A percentile compares a stretch with the other conserved stretches of the same genome.
These are phyloP conservation scores for Xanthoconium purpureum DNA, from an alignment of 768 basidiomycete genomes.

Conservation along the genomic window DNA sequence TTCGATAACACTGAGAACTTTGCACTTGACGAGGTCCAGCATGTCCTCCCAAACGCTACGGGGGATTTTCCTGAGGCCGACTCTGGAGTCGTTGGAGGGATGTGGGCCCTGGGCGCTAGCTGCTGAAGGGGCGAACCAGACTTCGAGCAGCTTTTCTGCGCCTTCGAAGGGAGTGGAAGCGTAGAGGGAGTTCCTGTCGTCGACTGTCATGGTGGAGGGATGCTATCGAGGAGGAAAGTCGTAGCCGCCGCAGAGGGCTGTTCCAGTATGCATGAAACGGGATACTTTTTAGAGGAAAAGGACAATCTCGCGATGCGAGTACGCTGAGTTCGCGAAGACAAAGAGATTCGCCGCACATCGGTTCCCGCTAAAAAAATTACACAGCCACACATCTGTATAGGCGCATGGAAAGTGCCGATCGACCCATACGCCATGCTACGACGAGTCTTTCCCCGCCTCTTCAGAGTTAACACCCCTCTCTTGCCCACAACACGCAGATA, in stretches of 20 bases:
- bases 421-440: slow-evolving; percentile 30
- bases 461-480: slow-evolving; percentile 46
- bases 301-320: slow-evolving; percentile 9
- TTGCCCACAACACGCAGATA: slow-evolving; percentile 47
- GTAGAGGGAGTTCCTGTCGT: slow-evolving; percentile 22
- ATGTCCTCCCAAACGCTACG: slow-evolving; percentile 90
- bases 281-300: slow-evolving; percentile 10
- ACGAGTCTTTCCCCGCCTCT: slow-evolving; percentile 41
- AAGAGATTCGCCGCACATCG: slow-evolving; percentile 7
- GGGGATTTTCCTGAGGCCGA: slow-evolving; percentile 75
- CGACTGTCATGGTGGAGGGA: slow-evolving; percentile 31
- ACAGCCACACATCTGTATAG: slow-evolving; percentile 30
- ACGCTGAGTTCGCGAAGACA: slow-evolving; percentile 17
- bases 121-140: slow-evolving; percentile 91
- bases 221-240: slow-evolving; percentile 49
- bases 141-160: slow-evolving; percentile 92
- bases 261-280: slow-evolving; percentile 46
- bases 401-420: slow-evolving; percentile 9
- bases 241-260: slow-evolving; percentile 35
- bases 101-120: slow-evolving; percentile 51
- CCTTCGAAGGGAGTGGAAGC: slow-evolving; percentile 75
- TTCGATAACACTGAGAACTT: slow-evolving; percentile 85
- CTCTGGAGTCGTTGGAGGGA: slow-evolving; percentile 39
- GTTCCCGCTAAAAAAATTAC: slow-evolving; percentile 9
- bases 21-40: slow-evolving; percentile 95